Base-by-base conservation (phyloP, 2,329 filamentous ascomycete genomes). In the Trichoderma sp. region DNA sequence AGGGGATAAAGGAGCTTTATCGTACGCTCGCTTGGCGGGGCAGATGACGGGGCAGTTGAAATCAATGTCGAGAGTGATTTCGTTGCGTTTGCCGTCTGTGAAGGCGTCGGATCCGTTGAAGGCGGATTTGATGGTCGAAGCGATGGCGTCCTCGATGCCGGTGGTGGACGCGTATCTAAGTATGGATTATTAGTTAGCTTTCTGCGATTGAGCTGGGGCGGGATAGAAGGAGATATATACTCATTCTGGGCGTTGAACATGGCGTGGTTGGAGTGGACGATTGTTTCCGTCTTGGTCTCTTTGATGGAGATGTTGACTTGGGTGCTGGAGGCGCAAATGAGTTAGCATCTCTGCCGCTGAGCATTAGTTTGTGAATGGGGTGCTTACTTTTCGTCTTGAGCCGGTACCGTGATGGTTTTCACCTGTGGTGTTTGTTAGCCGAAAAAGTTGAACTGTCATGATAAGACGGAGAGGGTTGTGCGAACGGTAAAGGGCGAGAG, bases 221-320 rank as follows among this genome's bases (percentile, higher is more conserved):
- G 27, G 19, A 21, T 43, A 19, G n/a, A 49, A 33, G 5, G 16
- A 40, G 7, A 8, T 5, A 47, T 43, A 33, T 66, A 67, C 63
- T 67, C 63, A 37, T 67, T 67, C 27, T 67, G 55, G n/a, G 63
- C 55, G 63, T 40, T 67, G 55, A 57, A 59, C 63, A 67, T 67
- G 55, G 31, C 63, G 40, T 57, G 40, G 55, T 67, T 67, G 37
- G 63, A 52, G 55, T 67, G 63, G 27, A 21, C 49, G 55, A 67
- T 67, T 47, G 63, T 24, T 47, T 67, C 63, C 21, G 63, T 67
- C 40, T 67, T 67, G 40, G 55, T 49, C 21, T 67, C 63, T 31
- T 67, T 59, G 63, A 67, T 67, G 55, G 63, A 57, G 40, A 67
- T 67, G 55, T 67, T 67, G 55, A 67, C 63, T 33, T 67, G 63